Evolutionary conservation across 2,329 filamentous ascomycete species (phyloP).

Genomic region (Aspergillus ibericus): DNA sequence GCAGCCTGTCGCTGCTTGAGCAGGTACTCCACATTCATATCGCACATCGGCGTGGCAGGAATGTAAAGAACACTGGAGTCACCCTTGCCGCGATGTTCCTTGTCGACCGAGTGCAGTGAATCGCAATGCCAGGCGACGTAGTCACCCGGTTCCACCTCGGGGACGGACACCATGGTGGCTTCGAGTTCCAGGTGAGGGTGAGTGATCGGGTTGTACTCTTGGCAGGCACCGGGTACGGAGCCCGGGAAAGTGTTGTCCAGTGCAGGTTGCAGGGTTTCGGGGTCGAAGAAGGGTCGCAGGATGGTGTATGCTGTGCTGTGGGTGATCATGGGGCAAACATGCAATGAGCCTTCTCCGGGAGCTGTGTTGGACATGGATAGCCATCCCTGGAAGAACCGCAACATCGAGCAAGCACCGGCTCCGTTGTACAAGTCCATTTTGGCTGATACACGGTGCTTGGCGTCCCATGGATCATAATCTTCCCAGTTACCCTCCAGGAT

Average conservation of each 20-base stretch:
- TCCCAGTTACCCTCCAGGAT: conserved; percentile 79
- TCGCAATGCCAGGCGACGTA: conserved; percentile 82
- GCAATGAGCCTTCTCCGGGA: conserved; percentile 74
- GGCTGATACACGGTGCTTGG: conserved; percentile 65
- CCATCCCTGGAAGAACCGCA: conserved; percentile 91
- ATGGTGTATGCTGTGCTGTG: conserved; percentile 78
- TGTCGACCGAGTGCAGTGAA: conserved; percentile 79
- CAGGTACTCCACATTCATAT: conserved; percentile 70
- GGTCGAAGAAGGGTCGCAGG: conserved; percentile 78
- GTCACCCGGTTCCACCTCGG: conserved; percentile 68
- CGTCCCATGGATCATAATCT: conserved; percentile 78
- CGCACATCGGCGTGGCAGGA: conserved; percentile 78
- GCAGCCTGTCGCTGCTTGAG: conserved; percentile 71
- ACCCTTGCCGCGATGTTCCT: conserved; percentile 65
- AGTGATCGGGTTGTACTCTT: conserved; percentile 64
- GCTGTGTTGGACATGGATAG: conserved; percentile 70
- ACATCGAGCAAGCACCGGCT: conserved; percentile 77
- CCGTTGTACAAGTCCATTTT: conserved; percentile 77
- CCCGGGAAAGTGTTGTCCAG: conserved; percentile 62
- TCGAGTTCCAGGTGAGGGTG: conserved; percentile 71
- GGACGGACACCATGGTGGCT: conserved; percentile 70
- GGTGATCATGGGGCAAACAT: conserved; percentile 75
- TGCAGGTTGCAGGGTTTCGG: conserved; percentile 46
- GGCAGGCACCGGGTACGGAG: conserved; percentile 65
- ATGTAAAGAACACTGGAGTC: conserved; percentile 91